Base-by-base conservation (phyloP, 331 rosid species). In the Prunus yedoensis region DNA sequence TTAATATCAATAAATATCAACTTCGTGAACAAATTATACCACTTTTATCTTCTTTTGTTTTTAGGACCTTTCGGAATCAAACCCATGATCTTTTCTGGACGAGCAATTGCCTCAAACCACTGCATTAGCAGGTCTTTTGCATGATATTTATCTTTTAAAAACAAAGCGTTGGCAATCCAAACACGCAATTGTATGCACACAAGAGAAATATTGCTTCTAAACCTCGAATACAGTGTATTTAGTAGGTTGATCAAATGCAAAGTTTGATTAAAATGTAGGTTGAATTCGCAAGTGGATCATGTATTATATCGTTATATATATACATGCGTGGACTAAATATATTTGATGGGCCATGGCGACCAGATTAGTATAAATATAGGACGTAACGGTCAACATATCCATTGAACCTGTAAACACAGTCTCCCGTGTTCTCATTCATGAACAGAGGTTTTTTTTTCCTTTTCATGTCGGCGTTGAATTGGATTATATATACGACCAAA, bases 391-490 rank as follows among this genome's bases (percentile, higher is more conserved):
- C 74, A 46, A 73, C 15, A 52, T 12, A 76, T 81, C 74, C 84
- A 70, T 63, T 72, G 74, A 51, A 81, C 74, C 74, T 76, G 65
- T 60, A 49, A 59, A 59, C 28, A 6, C 15, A 49, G 74, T 76
- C 84, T 35, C 1, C 72, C 51, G 1, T 60, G 56, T 54, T 75
- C 80, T 57, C 80, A 75, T 62, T 69, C 78, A 76, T 71, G 74
- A 70, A 70, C 21, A 12, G 20, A 27, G 61, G 0, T 21, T 17
- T 13, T 12, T 11, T 68, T 58, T 20, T 11, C 15, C 11, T 32
- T 46, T 23, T 28, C 47, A 23, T 64, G 74, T 68, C 84, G 18
- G 65, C 60, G 11, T 81, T 82, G 73, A 79, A 70, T 81, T 73
- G 13, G 6, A 28, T 16, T 28, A n/a, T 30, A 30, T 18, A 32